Conservation (phyloP, 495 filamentous ascomycete species). For the Lepraria neglecta region DNA sequence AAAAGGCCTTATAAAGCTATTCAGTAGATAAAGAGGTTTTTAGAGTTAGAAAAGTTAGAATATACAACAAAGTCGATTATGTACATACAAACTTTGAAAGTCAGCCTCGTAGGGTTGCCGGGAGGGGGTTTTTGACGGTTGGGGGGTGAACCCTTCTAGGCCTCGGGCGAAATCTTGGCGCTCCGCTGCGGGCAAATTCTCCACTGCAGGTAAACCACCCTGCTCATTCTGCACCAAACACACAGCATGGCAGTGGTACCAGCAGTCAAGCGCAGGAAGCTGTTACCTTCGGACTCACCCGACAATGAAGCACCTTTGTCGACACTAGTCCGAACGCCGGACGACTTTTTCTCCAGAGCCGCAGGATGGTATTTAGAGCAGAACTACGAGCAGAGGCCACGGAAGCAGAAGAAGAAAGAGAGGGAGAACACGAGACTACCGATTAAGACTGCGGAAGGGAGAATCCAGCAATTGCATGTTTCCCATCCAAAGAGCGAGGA, state of each 20-base stretch:
- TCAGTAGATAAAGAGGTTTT: too few species aligned
- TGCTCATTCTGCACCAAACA: not conserved
- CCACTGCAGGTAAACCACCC: not conserved
- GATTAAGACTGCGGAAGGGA: conserved; percentile 72
- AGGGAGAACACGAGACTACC: conserved; percentile 70
- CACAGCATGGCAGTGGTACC: conserved; percentile 29
- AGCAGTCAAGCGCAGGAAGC: conserved; percentile 47
- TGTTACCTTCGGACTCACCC: conserved; percentile 47
- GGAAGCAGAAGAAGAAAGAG: conserved; percentile 66
- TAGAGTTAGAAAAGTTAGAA: too few species aligned
- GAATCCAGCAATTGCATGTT: conserved; percentile 54
- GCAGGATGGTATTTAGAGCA: conserved; percentile 83
- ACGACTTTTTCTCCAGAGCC: conserved; percentile 39
- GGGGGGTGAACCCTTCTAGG: too few species aligned
- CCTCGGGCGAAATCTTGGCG: too few species aligned
- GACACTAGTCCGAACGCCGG: conserved; percentile 28
- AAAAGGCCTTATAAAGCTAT: too few species aligned
- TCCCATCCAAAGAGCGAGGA: conserved; percentile 41
- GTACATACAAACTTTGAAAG: too few species aligned
- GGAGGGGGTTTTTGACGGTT: too few species aligned
- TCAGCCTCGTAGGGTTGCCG: too few species aligned
- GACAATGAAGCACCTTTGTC: conserved; percentile 35
- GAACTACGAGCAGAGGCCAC: conserved; percentile 73
- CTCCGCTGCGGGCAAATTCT: not conserved
- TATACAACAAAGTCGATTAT: too few species aligned